phyloP scores from a whole-genome alignment of 805 yeast species.

The Myxozyma neotropica region DNA sequence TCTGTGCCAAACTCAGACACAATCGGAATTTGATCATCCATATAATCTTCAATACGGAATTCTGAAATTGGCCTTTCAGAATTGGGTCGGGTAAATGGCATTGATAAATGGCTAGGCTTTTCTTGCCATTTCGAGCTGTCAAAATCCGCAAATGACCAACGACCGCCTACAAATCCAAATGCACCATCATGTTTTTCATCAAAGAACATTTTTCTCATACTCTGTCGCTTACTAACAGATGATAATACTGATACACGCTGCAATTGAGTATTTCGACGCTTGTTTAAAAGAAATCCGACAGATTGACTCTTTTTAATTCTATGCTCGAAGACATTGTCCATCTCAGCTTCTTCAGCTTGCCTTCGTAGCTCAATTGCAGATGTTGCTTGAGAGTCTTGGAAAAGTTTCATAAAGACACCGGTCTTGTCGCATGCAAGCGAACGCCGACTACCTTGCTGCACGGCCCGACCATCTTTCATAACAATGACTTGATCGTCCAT shows the following conservation, averaged over 20 bases:
- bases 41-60: constrained; percentile 1
- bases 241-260: background rate
- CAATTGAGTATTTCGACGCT: background rate
- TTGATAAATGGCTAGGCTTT: background rate
- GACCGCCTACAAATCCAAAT: background rate
- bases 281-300: background rate
- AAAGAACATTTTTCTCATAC: background rate
- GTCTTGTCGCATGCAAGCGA: constrained; percentile 38
- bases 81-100: too few relatives aligned
- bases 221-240: background rate
- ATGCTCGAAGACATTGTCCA: background rate
- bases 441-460: constrained; percentile 49
- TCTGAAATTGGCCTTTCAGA: constrained; percentile 3
- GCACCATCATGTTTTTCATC: background rate
- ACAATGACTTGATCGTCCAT: constrained; percentile 60
- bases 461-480: constrained; percentile 61
- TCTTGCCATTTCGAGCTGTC: background rate
- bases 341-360: background rate
- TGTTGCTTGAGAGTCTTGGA: background rate
- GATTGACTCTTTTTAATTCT: background rate
- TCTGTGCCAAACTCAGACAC: background rate
- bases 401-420: constrained; percentile 16
- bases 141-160: background rate
- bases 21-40: background rate
- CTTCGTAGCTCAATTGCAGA: background rate